Percentiles rank a stretch among this genome's conserved stretches.
Evolutionary conservation across 805 yeast species (phyloP).

Genomic region (Ogataea paradorogensis): DNA sequence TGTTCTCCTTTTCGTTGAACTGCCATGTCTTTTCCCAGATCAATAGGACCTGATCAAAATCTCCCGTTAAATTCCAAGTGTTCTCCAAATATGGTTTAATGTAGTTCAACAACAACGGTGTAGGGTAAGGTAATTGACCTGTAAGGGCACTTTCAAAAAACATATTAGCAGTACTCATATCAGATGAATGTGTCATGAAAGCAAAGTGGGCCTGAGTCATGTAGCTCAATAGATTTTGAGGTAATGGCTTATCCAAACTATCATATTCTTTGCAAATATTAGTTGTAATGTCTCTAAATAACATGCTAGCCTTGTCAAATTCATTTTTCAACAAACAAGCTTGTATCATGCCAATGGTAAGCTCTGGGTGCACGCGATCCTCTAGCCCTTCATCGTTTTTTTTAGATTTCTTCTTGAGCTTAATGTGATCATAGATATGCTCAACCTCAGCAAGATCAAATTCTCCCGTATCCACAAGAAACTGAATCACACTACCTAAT

Average conservation of each 20-base stretch:
- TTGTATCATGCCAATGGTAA: conserved; percentile 69
- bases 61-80: conserved; percentile 51
- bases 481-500: conserved; percentile 67
- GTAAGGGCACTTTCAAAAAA: conserved; percentile 71
- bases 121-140: conserved; percentile 66
- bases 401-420: conserved; percentile 26
- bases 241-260: conserved; percentile 19
- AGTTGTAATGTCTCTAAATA: conserved; percentile 57
- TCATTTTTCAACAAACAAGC: conserved; percentile 64
- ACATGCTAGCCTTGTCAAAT: conserved; percentile 57
- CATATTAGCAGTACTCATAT: conserved; percentile 63
- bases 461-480: conserved; percentile 57
- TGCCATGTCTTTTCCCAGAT: conserved; percentile 62
- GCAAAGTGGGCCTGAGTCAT: conserved; percentile 72
- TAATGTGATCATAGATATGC: conserved; percentile 44
- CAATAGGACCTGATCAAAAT: conserved; percentile 53
- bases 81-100: conserved; percentile 63
- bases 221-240: conserved; percentile 42
- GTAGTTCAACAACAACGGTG: conserved; percentile 68
- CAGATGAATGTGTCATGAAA: conserved; percentile 74
- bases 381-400: too few species aligned
- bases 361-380: conserved; percentile 36
- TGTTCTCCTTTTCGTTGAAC: conserved; percentile 47
- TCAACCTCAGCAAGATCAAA: conserved; percentile 58
- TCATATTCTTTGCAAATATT: conserved; percentile 37